Conservation (phyloP, 2,329 filamentous ascomycete species). For the Coccinonectria pachysandricola region DNA sequence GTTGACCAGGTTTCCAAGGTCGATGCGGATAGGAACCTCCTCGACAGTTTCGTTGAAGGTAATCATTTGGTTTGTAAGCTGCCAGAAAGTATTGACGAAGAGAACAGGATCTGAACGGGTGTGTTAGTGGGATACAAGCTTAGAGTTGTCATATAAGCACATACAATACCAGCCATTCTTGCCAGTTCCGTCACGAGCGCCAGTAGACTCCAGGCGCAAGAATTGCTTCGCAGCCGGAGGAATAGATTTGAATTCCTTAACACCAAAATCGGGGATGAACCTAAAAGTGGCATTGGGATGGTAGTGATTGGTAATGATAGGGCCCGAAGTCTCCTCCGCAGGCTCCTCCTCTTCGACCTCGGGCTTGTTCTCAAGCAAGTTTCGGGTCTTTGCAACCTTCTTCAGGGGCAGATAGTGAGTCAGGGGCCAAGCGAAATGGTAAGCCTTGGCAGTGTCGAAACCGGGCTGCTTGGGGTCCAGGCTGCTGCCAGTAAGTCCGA, state of each 20-base stretch:
- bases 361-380: slow-evolving; percentile 55
- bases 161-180: slow-evolving; percentile 82
- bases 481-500: slow-evolving; percentile 64
- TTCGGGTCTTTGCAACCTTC: slow-evolving; percentile 78
- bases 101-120: slow-evolving; percentile 54
- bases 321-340: slow-evolving; percentile 45
- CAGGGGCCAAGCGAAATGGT: slow-evolving; percentile 74
- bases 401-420: slow-evolving; percentile 89
- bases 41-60: slow-evolving; percentile 83
- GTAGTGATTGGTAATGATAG: slow-evolving; percentile 77
- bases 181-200: slow-evolving; percentile 72
- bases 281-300: slow-evolving; percentile 90
- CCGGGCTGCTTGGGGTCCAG: slow-evolving; percentile 63
- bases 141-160: no score
- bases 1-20: slow-evolving; percentile 67
- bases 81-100: slow-evolving; percentile 96
- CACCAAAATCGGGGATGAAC: slow-evolving; percentile 70
- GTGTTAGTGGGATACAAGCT: no score
- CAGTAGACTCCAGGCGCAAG: slow-evolving; percentile 67
- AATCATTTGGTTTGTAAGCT: slow-evolving; percentile 83
- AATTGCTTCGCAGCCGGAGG: slow-evolving; percentile 69
- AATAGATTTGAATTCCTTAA: slow-evolving; percentile 54
- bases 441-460: slow-evolving; percentile 68
- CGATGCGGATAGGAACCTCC: slow-evolving; percentile 70
- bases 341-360: slow-evolving; percentile 34